Conservation (phyloP, 805 yeast species). For the Teunomyces atbi region DNA sequence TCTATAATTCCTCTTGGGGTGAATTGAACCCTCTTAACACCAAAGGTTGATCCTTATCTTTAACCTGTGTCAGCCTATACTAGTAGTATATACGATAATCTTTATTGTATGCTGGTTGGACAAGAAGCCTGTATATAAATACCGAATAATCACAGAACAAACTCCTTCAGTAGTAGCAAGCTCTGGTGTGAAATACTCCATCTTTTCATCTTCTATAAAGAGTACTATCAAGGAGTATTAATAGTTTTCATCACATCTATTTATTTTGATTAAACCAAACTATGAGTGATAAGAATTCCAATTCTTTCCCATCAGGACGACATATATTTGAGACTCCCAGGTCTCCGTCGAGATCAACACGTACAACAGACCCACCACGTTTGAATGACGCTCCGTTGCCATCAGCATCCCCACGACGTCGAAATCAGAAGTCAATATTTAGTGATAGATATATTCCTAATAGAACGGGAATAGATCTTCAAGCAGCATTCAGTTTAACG, state of each 20-base stretch:
- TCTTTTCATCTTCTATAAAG: not conserved
- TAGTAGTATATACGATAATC: too few relatives aligned
- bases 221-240: not conserved
- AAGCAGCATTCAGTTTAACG: conserved; percentile 72
- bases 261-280: not conserved
- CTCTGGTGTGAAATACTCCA: not conserved
- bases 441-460: conserved; percentile 88
- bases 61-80: too few relatives aligned
- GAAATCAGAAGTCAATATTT: conserved; percentile 49
- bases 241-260: not conserved
- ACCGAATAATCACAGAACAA: conserved; percentile 2
- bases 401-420: conserved; percentile 50
- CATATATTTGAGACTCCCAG: conserved; percentile 35
- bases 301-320: conserved; percentile 1
- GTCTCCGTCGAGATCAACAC: conserved; percentile 43
- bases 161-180: conserved; percentile 2
- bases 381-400: conserved; percentile 28
- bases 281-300: conserved; percentile 5
- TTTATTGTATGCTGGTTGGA: not conserved
- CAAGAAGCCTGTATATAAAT: not conserved
- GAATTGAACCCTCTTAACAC: too few relatives aligned
- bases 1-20: too few relatives aligned
- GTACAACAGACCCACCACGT: conserved; percentile 37
- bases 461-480: conserved; percentile 80
- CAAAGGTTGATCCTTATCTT: too few relatives aligned